These are phyloP conservation scores for Sarcomyxa edulis DNA, from an alignment of 768 basidiomycete genomes.

Conservation along the genomic window DNA sequence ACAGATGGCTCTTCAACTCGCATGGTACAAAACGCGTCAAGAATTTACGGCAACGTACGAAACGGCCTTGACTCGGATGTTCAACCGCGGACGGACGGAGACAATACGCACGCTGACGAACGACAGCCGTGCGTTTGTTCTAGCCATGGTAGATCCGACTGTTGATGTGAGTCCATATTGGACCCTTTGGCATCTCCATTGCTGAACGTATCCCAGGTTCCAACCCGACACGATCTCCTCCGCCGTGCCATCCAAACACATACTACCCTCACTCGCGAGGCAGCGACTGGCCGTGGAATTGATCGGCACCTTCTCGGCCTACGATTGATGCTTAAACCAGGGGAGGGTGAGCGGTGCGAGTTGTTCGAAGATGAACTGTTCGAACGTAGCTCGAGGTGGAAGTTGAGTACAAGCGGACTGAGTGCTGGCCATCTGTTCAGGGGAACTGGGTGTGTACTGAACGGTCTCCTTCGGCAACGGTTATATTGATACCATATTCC, in stretches of 20 bases:
- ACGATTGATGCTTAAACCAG: slow-evolving; percentile 51
- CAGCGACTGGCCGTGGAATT: slow-evolving; percentile 77
- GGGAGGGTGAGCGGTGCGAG: slow-evolving; percentile 47
- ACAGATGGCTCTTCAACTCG: slow-evolving; percentile 89
- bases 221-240: slow-evolving; percentile 43
- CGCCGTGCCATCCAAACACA: slow-evolving; percentile 68
- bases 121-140: slow-evolving; percentile 74
- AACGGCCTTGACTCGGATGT: slow-evolving; percentile 84
- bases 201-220: slow-evolving; percentile 21
- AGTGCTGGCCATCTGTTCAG: slow-evolving; percentile 83
- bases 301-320: slow-evolving; percentile 92
- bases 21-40: slow-evolving; percentile 78
- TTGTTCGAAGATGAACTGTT: slow-evolving; percentile 81
- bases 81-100: slow-evolving; percentile 85
- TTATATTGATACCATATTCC: slow-evolving; percentile 1
- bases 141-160: slow-evolving; percentile 59
- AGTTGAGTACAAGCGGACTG: slow-evolving; percentile 83
- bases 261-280: slow-evolving; percentile 64
- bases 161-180: slow-evolving; percentile 33
- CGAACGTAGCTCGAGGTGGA: slow-evolving; percentile 74
- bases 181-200: not conserved
- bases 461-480: not conserved
- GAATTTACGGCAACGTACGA: slow-evolving; percentile 88
- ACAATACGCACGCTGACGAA: slow-evolving; percentile 73
- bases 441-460: slow-evolving; percentile 67